These are phyloP conservation scores for Conringia planisiliqua DNA, from an alignment of 345 rosid species.

Conservation along the genomic window DNA sequence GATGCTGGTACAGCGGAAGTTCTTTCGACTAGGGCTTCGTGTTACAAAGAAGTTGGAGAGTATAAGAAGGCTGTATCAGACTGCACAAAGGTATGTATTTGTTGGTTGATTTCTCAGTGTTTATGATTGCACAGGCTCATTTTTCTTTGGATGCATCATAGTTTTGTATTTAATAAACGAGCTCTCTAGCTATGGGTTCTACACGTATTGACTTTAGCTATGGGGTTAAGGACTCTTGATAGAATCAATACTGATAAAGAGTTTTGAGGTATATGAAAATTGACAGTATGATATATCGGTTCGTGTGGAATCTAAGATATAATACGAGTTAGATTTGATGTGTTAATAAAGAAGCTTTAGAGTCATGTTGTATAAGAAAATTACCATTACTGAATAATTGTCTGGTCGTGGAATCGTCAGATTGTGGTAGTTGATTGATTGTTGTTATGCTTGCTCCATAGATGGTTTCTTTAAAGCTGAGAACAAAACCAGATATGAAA, in stretches of 20 bases:
- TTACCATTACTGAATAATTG: neutral
- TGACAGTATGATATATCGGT: neutral
- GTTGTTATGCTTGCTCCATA: neutral
- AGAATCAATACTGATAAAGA: neutral
- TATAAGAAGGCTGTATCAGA: constrained; percentile 98
- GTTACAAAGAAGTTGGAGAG: constrained; percentile 99
- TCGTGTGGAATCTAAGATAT: neutral
- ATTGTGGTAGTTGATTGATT: neutral
- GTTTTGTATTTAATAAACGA: neutral
- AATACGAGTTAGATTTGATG: neutral
- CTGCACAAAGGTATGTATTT: constrained; percentile 69
- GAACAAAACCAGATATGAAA: neutral
- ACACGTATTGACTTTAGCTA: neutral
- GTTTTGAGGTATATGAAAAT: neutral
- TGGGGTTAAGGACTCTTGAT: neutral
- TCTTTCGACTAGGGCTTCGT: constrained; percentile 85
- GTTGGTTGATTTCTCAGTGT: neutral
- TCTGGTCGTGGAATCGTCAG: neutral
- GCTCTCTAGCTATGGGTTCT: neutral
- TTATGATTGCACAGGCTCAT: neutral
- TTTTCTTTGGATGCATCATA: neutral
- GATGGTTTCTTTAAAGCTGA: neutral
- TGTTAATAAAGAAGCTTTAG: neutral
- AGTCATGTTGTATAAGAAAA: neutral
- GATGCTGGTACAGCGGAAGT: constrained; percentile 52